These are phyloP conservation scores for Leucocoprinus sp. DNA, from an alignment of 768 basidiomycete genomes.

Conservation along the genomic window DNA sequence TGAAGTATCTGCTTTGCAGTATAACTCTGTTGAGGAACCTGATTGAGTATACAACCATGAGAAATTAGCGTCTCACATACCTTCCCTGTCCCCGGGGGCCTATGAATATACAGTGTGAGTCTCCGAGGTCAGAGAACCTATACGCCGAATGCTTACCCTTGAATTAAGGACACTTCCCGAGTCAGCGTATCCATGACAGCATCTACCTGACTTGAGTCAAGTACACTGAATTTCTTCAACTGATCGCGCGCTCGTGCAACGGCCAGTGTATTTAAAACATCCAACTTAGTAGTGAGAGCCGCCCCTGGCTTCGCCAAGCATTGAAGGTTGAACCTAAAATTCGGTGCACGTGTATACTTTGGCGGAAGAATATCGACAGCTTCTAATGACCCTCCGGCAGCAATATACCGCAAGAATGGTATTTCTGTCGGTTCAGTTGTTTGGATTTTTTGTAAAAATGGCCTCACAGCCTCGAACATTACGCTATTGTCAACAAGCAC, in stretches of 20 bases:
- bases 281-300: slow-evolving; percentile 26
- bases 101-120: slow-evolving; percentile 17
- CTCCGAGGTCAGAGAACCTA: not conserved
- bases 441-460: slow-evolving; percentile 57
- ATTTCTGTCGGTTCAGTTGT: slow-evolving; percentile 43
- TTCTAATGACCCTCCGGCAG: slow-evolving; percentile 28
- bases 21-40: slow-evolving; percentile 35
- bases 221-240: slow-evolving; percentile 37
- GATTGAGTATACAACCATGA: slow-evolving; percentile 5
- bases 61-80: slow-evolving; percentile 21
- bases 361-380: slow-evolving; percentile 24
- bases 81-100: slow-evolving; percentile 78
- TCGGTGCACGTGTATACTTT: slow-evolving; percentile 26
- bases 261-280: slow-evolving; percentile 34
- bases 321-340: slow-evolving; percentile 48
- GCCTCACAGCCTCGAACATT: slow-evolving; percentile 46
- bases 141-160: slow-evolving; percentile 42
- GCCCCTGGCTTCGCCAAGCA: slow-evolving; percentile 35
- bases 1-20: slow-evolving; percentile 65
- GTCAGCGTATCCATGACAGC: slow-evolving; percentile 56
- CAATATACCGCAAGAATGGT: slow-evolving; percentile 49
- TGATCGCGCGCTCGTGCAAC: slow-evolving; percentile 38
- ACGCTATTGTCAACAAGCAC: slow-evolving; percentile 29
- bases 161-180: slow-evolving; percentile 57
- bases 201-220: slow-evolving; percentile 68